Evolutionary conservation across 805 yeast genomes (phyloP).

Genomic region (Candida glaebosa): DNA sequence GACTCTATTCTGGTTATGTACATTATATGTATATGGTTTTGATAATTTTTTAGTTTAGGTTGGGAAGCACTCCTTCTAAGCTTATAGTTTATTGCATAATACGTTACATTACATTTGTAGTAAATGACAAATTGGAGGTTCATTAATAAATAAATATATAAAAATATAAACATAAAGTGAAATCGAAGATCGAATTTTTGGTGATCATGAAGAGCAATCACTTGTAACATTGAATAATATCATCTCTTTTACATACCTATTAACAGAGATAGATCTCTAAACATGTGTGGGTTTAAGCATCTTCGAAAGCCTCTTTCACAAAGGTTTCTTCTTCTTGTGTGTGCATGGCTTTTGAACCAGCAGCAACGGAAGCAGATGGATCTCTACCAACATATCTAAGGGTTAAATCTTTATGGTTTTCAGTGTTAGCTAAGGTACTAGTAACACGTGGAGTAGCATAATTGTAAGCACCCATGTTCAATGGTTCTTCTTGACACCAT

Average conservation of each 20-base stretch:
- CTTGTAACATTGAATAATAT: not conserved
- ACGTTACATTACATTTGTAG: not conserved
- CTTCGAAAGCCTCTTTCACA: slow-evolving; percentile 68
- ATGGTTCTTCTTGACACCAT: slow-evolving; percentile 98
- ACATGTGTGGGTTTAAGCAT: slow-evolving; percentile 1
- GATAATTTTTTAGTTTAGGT: too few relatives aligned
- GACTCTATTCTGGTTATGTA: too few relatives aligned
- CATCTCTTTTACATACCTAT: not conserved
- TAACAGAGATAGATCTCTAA: not conserved
- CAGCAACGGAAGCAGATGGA: slow-evolving; percentile 98
- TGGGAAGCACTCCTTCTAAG: too few relatives aligned
- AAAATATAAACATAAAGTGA: slow-evolving; percentile 4
- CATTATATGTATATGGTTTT: too few relatives aligned
- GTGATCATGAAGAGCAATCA: not conserved
- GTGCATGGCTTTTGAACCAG: slow-evolving; percentile 91
- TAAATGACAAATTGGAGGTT: slow-evolving; percentile 4
- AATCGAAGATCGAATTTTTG: slow-evolving; percentile 1
- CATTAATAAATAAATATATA: slow-evolving; percentile 6
- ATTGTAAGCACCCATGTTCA: slow-evolving; percentile 91
- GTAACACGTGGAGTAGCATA: slow-evolving; percentile 79
- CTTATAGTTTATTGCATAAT: too few relatives aligned
- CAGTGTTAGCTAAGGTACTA: slow-evolving; percentile 74
- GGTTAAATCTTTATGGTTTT: slow-evolving; percentile 52
- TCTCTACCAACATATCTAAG: slow-evolving; percentile 95
- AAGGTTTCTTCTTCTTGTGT: slow-evolving; percentile 83